Percentiles rank a stretch among this genome's conserved stretches.
Evolutionary conservation across 352 stramenopile genomes (phyloP).

Genomic region (Phytopythium litorale): DNA sequence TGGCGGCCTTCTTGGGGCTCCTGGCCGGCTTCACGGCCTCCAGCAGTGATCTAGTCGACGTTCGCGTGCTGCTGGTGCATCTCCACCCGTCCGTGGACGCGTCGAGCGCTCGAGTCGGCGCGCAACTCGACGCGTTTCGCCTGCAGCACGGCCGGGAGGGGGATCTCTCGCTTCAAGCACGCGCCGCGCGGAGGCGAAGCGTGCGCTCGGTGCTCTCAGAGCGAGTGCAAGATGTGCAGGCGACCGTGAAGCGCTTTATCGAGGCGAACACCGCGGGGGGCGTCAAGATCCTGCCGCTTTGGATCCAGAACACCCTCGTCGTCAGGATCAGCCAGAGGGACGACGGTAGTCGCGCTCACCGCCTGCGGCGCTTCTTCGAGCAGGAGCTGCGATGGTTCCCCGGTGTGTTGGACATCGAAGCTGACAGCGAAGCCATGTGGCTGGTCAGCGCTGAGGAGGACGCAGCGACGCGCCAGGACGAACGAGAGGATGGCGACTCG

Average conservation of each 20-base stretch:
- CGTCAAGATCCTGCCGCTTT: constrained; percentile 27
- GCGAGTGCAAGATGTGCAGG: constrained; percentile 17
- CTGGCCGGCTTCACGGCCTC: neutral
- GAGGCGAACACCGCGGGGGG: constrained; percentile 8
- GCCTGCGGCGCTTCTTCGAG: constrained; percentile 14
- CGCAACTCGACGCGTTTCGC: neutral
- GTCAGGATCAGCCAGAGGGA: constrained; percentile 15
- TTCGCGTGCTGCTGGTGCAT: constrained; percentile 33
- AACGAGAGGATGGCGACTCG: neutral
- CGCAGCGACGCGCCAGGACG: constrained; percentile 7
- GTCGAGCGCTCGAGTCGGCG: neutral
- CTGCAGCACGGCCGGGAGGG: neutral
- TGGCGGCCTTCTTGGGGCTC: neutral
- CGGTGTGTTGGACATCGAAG: constrained; percentile 39
- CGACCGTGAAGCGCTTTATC: constrained; percentile 20
- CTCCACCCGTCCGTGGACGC: constrained; percentile 27
- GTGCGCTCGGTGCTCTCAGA: constrained; percentile 14
- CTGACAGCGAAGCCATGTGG: constrained; percentile 22
- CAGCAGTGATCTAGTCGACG: neutral
- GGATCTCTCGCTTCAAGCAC: neutral
- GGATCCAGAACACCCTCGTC: constrained; percentile 61
- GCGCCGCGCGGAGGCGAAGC: constrained; percentile 13
- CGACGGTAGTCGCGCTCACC: neutral
- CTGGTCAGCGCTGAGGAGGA: constrained; percentile 14
- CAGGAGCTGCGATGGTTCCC: constrained; percentile 27